Percentiles rank a stretch among this genome's conserved stretches.
Evolutionary conservation across 2,329 filamentous ascomycete species (phyloP).

Genomic region (Hypocreales sp.): DNA sequence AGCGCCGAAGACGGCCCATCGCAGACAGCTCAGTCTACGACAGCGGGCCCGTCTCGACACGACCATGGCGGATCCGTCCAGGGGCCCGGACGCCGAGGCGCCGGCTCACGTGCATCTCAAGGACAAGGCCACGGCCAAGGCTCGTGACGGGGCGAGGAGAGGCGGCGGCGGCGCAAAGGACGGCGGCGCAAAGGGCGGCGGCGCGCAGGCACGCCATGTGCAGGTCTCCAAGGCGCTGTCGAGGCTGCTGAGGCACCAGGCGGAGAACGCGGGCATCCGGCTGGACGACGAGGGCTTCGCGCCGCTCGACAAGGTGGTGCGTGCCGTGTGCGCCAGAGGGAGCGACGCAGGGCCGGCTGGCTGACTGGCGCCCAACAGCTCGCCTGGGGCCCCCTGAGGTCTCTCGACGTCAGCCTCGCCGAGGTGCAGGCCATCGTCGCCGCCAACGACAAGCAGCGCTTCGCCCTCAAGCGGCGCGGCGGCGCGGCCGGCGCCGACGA

Average conservation of each 20-base stretch:
- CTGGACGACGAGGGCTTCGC: slow-evolving; percentile 46
- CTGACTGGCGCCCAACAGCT: slow-evolving; percentile 19
- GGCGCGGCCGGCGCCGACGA: slow-evolving; percentile 10
- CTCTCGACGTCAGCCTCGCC: slow-evolving; percentile 55
- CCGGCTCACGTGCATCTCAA: no score
- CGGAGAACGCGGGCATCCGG: slow-evolving; percentile 36
- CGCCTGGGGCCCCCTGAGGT: slow-evolving; percentile 42
- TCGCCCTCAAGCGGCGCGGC: slow-evolving; percentile 51
- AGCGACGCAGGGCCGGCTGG: slow-evolving; percentile 2
- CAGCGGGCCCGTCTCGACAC: no score
- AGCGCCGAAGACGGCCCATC: no score
- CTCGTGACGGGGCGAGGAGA: no score
- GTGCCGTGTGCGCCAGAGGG: slow-evolving; percentile 12
- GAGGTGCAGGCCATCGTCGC: slow-evolving; percentile 58
- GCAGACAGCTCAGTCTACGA: no score
- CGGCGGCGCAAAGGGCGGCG: no score
- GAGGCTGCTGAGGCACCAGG: slow-evolving; percentile 38
- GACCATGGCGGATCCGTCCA: no score
- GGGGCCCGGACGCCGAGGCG: no score
- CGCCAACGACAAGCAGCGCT: slow-evolving; percentile 81
- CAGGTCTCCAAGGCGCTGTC: slow-evolving; percentile 39
- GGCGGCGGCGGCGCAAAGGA: no score
- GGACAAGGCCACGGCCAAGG: no score
- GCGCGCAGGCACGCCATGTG: slow-evolving; percentile 24
- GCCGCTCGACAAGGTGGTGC: slow-evolving; percentile 40